Evolutionary conservation across 352 stramenopile genomes (phyloP).

Genomic region (Globisporangium irregulare): DNA sequence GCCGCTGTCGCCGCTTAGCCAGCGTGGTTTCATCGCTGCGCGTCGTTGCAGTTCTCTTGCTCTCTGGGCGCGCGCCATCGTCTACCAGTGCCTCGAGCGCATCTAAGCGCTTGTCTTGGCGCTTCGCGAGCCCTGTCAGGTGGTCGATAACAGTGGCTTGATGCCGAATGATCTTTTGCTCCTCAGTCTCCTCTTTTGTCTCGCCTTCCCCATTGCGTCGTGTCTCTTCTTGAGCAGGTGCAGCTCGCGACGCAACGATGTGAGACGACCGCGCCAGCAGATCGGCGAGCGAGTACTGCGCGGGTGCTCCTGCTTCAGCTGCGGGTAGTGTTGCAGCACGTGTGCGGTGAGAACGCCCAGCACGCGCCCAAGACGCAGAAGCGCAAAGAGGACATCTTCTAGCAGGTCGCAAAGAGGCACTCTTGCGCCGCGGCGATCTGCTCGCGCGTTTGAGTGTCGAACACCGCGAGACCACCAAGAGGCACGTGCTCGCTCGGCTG

Average conservation of each 20-base stretch:
- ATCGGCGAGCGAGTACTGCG: conserved; percentile 4
- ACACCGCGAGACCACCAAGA: not conserved
- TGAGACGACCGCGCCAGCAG: not conserved
- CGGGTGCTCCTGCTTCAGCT: not conserved
- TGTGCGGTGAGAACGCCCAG: not conserved
- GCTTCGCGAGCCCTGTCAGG: conserved; percentile 3
- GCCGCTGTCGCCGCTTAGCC: not conserved
- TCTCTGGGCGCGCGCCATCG: not conserved
- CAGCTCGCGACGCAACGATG: not conserved
- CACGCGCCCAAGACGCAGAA: not conserved
- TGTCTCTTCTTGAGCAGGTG: not conserved
- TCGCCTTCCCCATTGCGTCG: not conserved
- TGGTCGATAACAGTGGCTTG: conserved; percentile 10
- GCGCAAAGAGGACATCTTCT: not conserved
- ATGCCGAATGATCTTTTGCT: conserved; percentile 6
- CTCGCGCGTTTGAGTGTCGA: not conserved
- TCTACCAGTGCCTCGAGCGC: not conserved
- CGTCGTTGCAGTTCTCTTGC: not conserved
- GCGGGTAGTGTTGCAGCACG: not conserved
- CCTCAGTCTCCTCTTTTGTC: not conserved
- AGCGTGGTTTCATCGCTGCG: not conserved
- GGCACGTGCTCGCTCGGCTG: not conserved
- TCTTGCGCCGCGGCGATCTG: not conserved
- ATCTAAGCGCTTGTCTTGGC: conserved; percentile 1
- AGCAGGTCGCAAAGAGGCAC: not conserved